Percentiles rank a stretch among this genome's conserved stretches.
Evolutionary conservation across 139 green algal species (phyloP).

Genomic region (Axilococcus clingmanii): DNA sequence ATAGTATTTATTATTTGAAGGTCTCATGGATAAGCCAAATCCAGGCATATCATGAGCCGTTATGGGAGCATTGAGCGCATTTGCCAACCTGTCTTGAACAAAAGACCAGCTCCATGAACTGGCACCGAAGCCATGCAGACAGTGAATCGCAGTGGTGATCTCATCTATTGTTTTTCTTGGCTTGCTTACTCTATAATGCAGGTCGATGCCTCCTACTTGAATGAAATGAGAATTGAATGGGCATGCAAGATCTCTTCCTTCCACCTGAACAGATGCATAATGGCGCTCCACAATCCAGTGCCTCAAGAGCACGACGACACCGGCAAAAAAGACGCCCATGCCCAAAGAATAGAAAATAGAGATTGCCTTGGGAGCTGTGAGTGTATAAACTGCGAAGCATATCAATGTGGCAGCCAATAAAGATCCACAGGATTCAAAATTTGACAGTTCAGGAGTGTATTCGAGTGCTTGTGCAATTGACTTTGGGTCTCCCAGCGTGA

Average conservation of each 20-base stretch:
- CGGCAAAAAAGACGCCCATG: slow-evolving; percentile 19
- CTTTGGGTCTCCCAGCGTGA: slow-evolving; percentile 10
- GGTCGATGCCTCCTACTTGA: slow-evolving; percentile 16
- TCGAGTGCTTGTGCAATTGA: slow-evolving; percentile 19
- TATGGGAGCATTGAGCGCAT: slow-evolving; percentile 37
- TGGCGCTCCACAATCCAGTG: slow-evolving; percentile 25
- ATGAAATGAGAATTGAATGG: slow-evolving; percentile 47
- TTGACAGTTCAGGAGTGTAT: slow-evolving; percentile 11
- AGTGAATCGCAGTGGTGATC: slow-evolving; percentile 29
- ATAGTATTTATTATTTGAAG: slow-evolving; percentile 39
- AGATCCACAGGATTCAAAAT: slow-evolving; percentile 3
- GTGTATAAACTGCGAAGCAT: slow-evolving; percentile 16
- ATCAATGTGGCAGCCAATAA: slow-evolving; percentile 2
- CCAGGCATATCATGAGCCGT: slow-evolving; percentile 74
- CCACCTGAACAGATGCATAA: slow-evolving; percentile 33
- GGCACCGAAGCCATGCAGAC: slow-evolving; percentile 79
- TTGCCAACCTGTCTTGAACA: slow-evolving; percentile 40
- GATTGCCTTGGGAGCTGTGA: slow-evolving; percentile 17
- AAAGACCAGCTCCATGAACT: slow-evolving; percentile 55
- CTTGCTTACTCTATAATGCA: slow-evolving; percentile 37
- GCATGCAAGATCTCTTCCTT: slow-evolving; percentile 36
- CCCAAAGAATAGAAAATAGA: slow-evolving; percentile 18
- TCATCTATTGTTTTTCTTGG: not conserved
- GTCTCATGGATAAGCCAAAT: slow-evolving; percentile 69
- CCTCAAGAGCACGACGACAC: slow-evolving; percentile 12